phyloP scores from a whole-genome alignment of 495 filamentous ascomycete species.

The Annulohypoxylon bovei region DNA sequence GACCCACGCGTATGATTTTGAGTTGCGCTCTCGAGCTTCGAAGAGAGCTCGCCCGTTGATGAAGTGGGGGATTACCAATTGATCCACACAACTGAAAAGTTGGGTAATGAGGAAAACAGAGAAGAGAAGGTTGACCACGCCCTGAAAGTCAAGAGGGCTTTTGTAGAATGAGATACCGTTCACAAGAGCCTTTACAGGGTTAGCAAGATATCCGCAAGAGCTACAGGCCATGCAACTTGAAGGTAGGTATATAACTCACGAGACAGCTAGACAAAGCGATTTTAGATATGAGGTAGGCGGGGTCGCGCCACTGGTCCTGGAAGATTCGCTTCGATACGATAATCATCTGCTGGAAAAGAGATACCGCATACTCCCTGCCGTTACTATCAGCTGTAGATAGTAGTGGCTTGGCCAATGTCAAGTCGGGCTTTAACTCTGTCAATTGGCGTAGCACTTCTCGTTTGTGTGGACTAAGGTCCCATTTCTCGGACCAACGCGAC shows the following conservation, averaged over 20 bases:
- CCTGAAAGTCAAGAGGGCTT: slow-evolving; percentile 50
- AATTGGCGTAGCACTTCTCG: slow-evolving; percentile 65
- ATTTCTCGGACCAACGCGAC: slow-evolving; percentile 68
- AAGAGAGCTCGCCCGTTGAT: slow-evolving; percentile 67
- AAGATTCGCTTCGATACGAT: slow-evolving; percentile 62
- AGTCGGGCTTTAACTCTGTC: too few species aligned
- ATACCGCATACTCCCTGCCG: slow-evolving; percentile 4
- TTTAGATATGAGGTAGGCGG: slow-evolving; percentile 72
- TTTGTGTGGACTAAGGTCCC: slow-evolving; percentile 54
- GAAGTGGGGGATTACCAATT: slow-evolving; percentile 67
- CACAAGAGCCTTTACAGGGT: slow-evolving; percentile 62
- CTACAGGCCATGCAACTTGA: too few species aligned
- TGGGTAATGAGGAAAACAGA: slow-evolving; percentile 66
- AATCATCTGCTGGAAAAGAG: slow-evolving; percentile 49
- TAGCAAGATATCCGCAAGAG: slow-evolving; percentile 43
- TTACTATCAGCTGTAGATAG: too few species aligned
- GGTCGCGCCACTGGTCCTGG: slow-evolving; percentile 74
- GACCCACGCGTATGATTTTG: slow-evolving; percentile 72
- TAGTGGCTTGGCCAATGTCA: too few species aligned
- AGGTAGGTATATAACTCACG: neutral
- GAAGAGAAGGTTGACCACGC: slow-evolving; percentile 65
- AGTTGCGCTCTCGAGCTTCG: slow-evolving; percentile 68
- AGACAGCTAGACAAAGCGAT: slow-evolving; percentile 46
- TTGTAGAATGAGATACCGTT: slow-evolving; percentile 77
- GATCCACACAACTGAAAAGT: slow-evolving; percentile 45